Conservation (phyloP, 2,329 filamentous ascomycete species). For the Aspergillus uvarum region DNA sequence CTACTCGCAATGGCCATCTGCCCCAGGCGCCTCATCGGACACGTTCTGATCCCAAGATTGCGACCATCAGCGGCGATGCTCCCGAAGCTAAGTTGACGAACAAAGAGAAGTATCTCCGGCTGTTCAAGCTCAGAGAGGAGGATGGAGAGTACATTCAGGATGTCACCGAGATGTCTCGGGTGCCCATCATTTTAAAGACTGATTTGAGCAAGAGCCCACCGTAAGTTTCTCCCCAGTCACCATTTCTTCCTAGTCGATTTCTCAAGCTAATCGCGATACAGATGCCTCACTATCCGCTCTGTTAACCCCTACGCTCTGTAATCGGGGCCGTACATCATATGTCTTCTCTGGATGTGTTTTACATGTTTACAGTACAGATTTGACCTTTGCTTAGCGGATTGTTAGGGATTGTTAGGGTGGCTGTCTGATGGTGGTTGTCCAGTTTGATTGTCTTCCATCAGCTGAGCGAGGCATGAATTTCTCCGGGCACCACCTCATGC, state of each 20-base stretch:
- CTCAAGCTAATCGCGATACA: slow-evolving; percentile 29
- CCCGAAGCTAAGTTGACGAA: slow-evolving; percentile 79
- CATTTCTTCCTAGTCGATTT: background rate
- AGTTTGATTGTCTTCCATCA: slow-evolving; percentile 12
- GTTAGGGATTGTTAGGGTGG: slow-evolving; percentile 9
- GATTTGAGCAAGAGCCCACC: slow-evolving; percentile 98
- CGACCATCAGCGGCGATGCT: slow-evolving; percentile 63
- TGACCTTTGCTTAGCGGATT: slow-evolving; percentile 15
- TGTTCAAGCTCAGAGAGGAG: slow-evolving; percentile 88
- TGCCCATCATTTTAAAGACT: slow-evolving; percentile 97
- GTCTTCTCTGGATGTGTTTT: slow-evolving; percentile 26
- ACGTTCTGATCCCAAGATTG: slow-evolving; percentile 90
- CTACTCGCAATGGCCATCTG: slow-evolving; percentile 69
- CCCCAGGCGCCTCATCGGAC: slow-evolving; percentile 76
- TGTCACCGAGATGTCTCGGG: slow-evolving; percentile 93
- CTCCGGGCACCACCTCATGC: slow-evolving; percentile 7
- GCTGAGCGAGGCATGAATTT: slow-evolving; percentile 2
- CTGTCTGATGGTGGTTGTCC: slow-evolving; percentile 15
- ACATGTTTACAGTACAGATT: slow-evolving; percentile 25
- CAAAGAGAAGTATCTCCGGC: slow-evolving; percentile 93
- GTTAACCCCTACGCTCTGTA: slow-evolving; percentile 53
- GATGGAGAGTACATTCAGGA: slow-evolving; percentile 97
- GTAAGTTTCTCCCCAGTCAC: slow-evolving; percentile 63
- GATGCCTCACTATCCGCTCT: slow-evolving; percentile 52
- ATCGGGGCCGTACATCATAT: slow-evolving; percentile 16